Percentiles rank a stretch among this genome's conserved stretches.
Conservation (phyloP, 192 early-diverging fungal species). For the Linnemannia zychae region DNA sequence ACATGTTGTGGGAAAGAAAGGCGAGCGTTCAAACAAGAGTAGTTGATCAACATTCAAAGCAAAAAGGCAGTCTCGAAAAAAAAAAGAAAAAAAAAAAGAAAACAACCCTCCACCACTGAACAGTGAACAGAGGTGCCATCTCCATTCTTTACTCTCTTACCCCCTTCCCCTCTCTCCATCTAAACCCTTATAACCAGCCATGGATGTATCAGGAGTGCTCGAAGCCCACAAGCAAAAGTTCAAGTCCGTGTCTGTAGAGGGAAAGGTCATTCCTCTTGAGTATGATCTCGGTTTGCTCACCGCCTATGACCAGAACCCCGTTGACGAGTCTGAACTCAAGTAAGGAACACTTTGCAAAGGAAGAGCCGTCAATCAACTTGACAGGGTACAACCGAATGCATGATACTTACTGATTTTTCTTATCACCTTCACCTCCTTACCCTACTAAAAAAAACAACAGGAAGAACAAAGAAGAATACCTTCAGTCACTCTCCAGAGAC, state of each 20-base stretch:
- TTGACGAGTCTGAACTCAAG: conserved; percentile 75
- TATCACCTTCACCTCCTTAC: background rate
- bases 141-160: background rate
- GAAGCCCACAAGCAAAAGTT: conserved; percentile 78
- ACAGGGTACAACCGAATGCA: background rate
- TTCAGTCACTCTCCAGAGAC: conserved; percentile 81
- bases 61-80: conserved; percentile 18
- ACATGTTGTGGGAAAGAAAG: background rate
- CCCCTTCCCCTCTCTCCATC: background rate
- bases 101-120: background rate
- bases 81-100: conserved; percentile 19
- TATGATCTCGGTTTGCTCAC: conserved; percentile 90
- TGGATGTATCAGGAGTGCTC: conserved; percentile 79
- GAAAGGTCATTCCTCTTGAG: conserved; percentile 86
- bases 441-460: conserved; percentile 20
- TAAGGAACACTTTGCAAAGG: conserved; percentile 26
- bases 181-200: conserved; percentile 36
- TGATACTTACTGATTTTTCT: background rate
- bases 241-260: conserved; percentile 69
- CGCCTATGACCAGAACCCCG: conserved; percentile 85
- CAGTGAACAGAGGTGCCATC: background rate
- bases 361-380: background rate
- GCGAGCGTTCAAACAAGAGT: background rate
- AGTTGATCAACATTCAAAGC: background rate
- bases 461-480: conserved; percentile 68